phyloP scores from a whole-genome alignment of 306 rosid genomes.

The Betula pendula region DNA sequence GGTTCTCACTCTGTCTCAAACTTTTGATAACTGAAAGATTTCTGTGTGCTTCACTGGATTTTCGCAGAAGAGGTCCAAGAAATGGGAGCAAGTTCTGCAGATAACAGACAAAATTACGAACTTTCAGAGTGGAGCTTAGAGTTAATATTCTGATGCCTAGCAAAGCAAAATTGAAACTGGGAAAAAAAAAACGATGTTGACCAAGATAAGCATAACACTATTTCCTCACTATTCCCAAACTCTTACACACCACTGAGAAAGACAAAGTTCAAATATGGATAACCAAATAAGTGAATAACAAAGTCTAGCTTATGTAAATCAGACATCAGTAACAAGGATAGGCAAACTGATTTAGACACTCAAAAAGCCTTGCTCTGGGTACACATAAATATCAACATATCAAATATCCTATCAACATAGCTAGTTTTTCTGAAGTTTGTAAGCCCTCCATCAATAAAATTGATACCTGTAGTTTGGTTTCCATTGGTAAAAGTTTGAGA shows the following conservation, averaged over 20 bases:
- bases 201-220: neutral
- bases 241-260: neutral
- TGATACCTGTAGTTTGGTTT: slow-evolving; percentile 87
- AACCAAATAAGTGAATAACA: neutral
- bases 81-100: slow-evolving; percentile 89
- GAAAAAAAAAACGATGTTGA: slow-evolving; percentile 5
- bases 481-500: slow-evolving; percentile 88
- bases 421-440: neutral
- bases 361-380: neutral
- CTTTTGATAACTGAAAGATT: slow-evolving; percentile 84
- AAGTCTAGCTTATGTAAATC: slow-evolving; percentile 6
- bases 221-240: slow-evolving; percentile 11
- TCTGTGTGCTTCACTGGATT: slow-evolving; percentile 89
- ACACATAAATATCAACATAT: neutral
- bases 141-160: neutral
- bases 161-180: slow-evolving; percentile 9
- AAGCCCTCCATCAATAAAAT: slow-evolving; percentile 17
- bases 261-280: neutral
- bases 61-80: slow-evolving; percentile 89
- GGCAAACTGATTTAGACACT: neutral
- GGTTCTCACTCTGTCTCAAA: slow-evolving; percentile 89
- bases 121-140: slow-evolving; percentile 15
- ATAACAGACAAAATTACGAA: slow-evolving; percentile 22
- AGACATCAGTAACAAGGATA: slow-evolving; percentile 12
- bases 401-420: neutral